Conservation (phyloP, 2,329 filamentous ascomycete species). For the Xylaria sp. region DNA sequence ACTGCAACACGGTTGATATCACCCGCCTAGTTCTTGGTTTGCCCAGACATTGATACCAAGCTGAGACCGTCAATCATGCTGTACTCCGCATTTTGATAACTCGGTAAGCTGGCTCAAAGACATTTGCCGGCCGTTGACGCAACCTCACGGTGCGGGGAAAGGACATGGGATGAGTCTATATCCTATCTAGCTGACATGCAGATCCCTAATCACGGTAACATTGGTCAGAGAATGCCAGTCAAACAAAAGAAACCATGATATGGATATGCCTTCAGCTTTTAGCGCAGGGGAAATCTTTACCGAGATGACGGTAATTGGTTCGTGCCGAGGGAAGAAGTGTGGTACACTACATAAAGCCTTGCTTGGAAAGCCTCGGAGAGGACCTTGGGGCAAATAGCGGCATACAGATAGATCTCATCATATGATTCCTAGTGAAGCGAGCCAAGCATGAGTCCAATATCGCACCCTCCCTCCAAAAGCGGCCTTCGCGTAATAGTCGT, state of each 20-base stretch:
- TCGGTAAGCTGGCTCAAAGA: constrained; percentile 21
- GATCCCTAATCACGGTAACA: constrained; percentile 23
- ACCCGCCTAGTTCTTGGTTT: background rate
- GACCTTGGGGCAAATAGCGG: background rate
- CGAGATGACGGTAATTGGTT: constrained; percentile 21
- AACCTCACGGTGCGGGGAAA: constrained; percentile 36
- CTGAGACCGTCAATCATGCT: constrained; percentile 9
- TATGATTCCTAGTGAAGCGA: background rate
- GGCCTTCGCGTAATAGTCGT: constrained; percentile 61
- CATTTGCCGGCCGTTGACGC: constrained; percentile 32
- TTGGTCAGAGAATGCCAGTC: constrained; percentile 6
- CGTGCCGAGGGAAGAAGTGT: background rate
- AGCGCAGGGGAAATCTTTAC: constrained; percentile 4
- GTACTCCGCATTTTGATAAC: constrained; percentile 21
- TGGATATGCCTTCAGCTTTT: background rate
- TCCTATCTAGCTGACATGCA: constrained; percentile 20
- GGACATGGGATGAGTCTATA: constrained; percentile 3
- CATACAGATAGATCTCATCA: constrained; percentile 15
- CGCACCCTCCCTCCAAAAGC: constrained; percentile 46
- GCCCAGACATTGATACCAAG: constrained; percentile 15
- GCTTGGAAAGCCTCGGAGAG: background rate
- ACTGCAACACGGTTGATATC: constrained; percentile 8
- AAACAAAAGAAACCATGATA: background rate
- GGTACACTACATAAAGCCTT: constrained; percentile 22
- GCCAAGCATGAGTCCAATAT: constrained; percentile 40